Base-by-base conservation (phyloP, 345 rosid species). In the Salix koriyanagi region DNA sequence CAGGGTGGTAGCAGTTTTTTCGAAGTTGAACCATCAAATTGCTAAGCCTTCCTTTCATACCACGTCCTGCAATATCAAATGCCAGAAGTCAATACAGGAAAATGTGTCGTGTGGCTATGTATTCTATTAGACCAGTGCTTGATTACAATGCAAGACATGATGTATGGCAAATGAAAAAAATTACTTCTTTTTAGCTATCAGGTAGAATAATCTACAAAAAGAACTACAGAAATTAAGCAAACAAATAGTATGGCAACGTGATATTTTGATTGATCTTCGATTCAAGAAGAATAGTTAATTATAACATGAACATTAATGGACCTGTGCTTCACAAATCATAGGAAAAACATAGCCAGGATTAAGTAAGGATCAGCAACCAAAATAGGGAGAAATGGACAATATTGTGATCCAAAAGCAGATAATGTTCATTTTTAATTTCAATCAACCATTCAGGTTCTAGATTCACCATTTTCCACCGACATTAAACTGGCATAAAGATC, bases 1-100 rank as follows among this genome's bases (percentile, higher is more conserved):
- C 98, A 5, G 99, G 99, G 84, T 96, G 99, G 89, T 92, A 91
- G 94, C 98, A 96, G 71, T 96, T 96, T 86, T 96, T 96, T 71
- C 97, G 86, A 28, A 96, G 98, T 82, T 96, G 99, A 75, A 92
- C 0, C 87, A 85, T 76, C 77, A 93, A 71, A 83, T 93, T 93
- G 83, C 87, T 92, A 64, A 96, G 93, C 86, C 85, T 96, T 74
- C 94, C 89, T 81, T 83, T 92, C 81, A 80, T 77, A 62, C 91
- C 90, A 30, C 34, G 77, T 37, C 88, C 94, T 88, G 87, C 74
- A 90, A 65, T n/a, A 70, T 73, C 52, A 37, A 23, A 82, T 69
- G 37, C 26, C 19, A 74, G 28, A 70, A 37, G 25, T 32, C 46
- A 69, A 36, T 30, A 67, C 44, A 67, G 41, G 23, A 52, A 52